A percentile compares a stretch with the other conserved stretches of the same genome.
These are phyloP conservation scores for Toxicodendron radicans DNA, from an alignment of 345 rosid species.

Conservation along the genomic window DNA sequence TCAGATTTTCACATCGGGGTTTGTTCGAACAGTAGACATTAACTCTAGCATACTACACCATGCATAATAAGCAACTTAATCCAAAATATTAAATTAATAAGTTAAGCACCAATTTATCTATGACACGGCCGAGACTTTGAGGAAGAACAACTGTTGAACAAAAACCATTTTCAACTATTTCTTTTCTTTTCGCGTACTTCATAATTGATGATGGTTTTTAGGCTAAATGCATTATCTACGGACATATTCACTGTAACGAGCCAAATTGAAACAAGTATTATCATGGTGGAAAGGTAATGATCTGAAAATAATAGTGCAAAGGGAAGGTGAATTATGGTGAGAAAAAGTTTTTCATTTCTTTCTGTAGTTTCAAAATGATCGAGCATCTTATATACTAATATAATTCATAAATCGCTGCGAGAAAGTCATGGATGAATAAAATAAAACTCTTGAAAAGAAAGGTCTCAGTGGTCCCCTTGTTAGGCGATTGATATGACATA, in stretches of 20 bases:
- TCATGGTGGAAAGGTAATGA: neutral
- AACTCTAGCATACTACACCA: too few relatives aligned
- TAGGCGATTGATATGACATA: neutral
- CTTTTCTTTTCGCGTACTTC: too few relatives aligned
- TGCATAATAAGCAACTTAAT: too few relatives aligned
- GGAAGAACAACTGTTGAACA: too few relatives aligned
- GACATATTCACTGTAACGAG: neutral
- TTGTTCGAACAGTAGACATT: too few relatives aligned
- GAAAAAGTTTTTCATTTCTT: neutral
- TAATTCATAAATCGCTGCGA: neutral
- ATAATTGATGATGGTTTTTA: conserved; percentile 6
- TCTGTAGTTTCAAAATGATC: neutral
- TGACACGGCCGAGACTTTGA: too few relatives aligned
- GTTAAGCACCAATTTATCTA: too few relatives aligned
- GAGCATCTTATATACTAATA: neutral
- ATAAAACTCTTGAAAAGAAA: neutral
- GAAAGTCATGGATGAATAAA: neutral
- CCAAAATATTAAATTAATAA: too few relatives aligned
- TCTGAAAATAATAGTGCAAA: neutral
- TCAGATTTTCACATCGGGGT: too few relatives aligned
- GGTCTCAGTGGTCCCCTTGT: too few relatives aligned
- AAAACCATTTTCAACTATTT: neutral
- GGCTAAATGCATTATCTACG: neutral
- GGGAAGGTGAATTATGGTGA: neutral
- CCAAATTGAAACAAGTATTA: neutral